Conservation (phyloP, 139 green algal genomes). For the Chlorella sp. region DNA sequence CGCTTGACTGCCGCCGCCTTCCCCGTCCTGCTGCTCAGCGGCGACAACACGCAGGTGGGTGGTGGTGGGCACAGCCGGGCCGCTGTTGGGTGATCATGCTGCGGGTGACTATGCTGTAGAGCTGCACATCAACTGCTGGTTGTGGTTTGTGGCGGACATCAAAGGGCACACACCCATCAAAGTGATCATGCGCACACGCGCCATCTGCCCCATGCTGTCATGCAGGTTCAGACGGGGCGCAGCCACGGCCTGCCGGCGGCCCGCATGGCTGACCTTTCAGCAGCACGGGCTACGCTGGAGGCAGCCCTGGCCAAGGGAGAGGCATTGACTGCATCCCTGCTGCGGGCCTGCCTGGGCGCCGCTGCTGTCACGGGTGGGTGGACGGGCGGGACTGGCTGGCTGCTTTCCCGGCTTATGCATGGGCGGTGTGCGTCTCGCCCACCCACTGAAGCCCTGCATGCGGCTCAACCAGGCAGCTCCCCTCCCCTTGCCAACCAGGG, state of each 20-base stretch:
- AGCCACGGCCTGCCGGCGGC: slow-evolving; percentile 76
- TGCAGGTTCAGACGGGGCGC: slow-evolving; percentile 52
- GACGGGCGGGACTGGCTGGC: too few species aligned
- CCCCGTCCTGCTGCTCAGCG: slow-evolving; percentile 79
- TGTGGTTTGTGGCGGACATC: too few species aligned
- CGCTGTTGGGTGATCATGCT: too few species aligned
- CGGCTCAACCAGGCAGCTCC: too few species aligned
- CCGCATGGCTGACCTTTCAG: slow-evolving; percentile 38
- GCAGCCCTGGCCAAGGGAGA: background rate
- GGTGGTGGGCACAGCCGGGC: too few species aligned
- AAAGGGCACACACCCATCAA: too few species aligned
- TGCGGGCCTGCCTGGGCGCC: slow-evolving; percentile 24
- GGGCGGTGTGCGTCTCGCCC: too few species aligned
- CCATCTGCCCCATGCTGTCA: too few species aligned
- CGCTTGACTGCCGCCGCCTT: slow-evolving; percentile 27
- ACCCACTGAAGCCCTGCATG: too few species aligned
- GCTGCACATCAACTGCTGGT: too few species aligned
- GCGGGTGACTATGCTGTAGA: too few species aligned
- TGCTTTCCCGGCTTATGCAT: background rate
- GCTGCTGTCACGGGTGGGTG: slow-evolving; percentile 6
- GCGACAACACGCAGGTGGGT: slow-evolving; percentile 80
- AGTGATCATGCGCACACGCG: too few species aligned
- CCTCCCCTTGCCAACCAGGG: slow-evolving; percentile 16
- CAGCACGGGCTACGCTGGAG: background rate
- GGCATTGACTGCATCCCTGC: slow-evolving; percentile 18